phyloP scores from a whole-genome alignment of 1,284 basidiomycete species.

The Rhodotorula mucilaginosa region DNA sequence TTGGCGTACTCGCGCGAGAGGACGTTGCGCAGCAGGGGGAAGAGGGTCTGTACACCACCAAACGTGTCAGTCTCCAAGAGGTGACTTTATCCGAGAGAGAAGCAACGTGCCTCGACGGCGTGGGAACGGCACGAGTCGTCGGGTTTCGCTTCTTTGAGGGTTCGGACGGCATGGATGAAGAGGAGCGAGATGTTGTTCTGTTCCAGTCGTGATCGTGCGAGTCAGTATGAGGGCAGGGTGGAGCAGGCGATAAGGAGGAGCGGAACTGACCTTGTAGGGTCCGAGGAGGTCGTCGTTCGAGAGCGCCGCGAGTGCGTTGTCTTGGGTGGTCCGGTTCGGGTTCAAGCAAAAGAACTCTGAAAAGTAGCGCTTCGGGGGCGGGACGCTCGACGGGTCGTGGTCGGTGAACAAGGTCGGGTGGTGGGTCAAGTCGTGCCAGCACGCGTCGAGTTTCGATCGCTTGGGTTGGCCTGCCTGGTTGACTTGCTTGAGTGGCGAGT shows the following conservation, averaged over 20 bases:
- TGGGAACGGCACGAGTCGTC: constrained; percentile 29
- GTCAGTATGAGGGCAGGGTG: not conserved
- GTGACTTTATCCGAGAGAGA: not conserved
- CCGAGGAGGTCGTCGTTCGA: constrained; percentile 23
- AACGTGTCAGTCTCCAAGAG: too few species aligned
- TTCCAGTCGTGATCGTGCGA: not conserved
- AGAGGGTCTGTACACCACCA: constrained; percentile 31
- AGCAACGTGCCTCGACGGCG: constrained; percentile 27
- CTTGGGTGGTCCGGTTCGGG: constrained; percentile 11
- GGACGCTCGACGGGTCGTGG: not conserved
- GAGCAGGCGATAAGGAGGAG: not conserved
- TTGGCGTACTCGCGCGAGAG: constrained; percentile 35
- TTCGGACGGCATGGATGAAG: constrained; percentile 36
- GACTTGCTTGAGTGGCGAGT: constrained; percentile 36
- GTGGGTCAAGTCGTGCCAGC: constrained; percentile 22
- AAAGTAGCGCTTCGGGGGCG: constrained; percentile 25
- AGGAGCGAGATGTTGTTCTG: constrained; percentile 41
- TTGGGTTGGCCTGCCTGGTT: constrained; percentile 17
- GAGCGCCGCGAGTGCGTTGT: constrained; percentile 14
- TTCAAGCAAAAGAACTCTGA: constrained; percentile 42
- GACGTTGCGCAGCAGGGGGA: constrained; percentile 31
- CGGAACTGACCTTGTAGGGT: constrained; percentile 17
- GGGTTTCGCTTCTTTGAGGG: constrained; percentile 29
- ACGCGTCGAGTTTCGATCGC: constrained; percentile 12
- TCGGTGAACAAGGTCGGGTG: constrained; percentile 19